Percentiles rank a stretch among this genome's conserved stretches.
Conservation (phyloP, 768 basidiomycete genomes). For the Russula virescens region DNA sequence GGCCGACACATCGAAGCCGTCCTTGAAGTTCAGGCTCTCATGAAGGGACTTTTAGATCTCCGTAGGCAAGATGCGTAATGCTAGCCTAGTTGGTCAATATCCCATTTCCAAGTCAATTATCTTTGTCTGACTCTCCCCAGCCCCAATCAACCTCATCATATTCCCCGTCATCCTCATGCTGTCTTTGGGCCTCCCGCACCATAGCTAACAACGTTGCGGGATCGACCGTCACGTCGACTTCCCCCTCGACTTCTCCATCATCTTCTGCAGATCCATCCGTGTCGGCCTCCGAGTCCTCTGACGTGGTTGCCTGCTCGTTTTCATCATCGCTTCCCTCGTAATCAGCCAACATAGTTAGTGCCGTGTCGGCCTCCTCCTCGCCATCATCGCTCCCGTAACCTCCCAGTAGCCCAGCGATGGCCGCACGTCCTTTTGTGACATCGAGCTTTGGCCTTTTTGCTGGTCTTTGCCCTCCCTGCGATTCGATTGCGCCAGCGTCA, state of each 20-base stretch:
- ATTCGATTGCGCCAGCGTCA: conserved; percentile 41
- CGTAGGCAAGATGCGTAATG: conserved; percentile 61
- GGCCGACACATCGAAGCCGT: conserved; percentile 65
- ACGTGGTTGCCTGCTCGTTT: conserved; percentile 27
- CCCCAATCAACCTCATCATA: conserved; percentile 51
- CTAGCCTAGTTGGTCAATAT: neutral
- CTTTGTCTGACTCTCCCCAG: conserved; percentile 43
- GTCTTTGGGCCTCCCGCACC: conserved; percentile 35
- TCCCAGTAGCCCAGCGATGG: conserved; percentile 52
- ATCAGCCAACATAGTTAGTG: conserved; percentile 33
- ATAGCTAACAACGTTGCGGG: conserved; percentile 40
- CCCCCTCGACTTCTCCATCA: conserved; percentile 33
- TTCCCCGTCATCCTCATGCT: conserved; percentile 29
- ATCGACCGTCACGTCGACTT: conserved; percentile 36
- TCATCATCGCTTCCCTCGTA: conserved; percentile 44
- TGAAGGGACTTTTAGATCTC: conserved; percentile 80
- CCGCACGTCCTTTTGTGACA: conserved; percentile 44
- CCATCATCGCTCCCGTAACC: conserved; percentile 52
- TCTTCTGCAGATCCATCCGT: conserved; percentile 25
- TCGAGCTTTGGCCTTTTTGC: conserved; percentile 56
- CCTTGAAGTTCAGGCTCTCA: conserved; percentile 72
- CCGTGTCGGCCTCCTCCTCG: conserved; percentile 32
- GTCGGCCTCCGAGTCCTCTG: conserved; percentile 36
- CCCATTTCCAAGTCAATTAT: conserved; percentile 15
- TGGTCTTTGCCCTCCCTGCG: conserved; percentile 32